Evolutionary conservation across 2,329 filamentous ascomycete genomes (phyloP).

Genomic region (Knufia petricola): DNA sequence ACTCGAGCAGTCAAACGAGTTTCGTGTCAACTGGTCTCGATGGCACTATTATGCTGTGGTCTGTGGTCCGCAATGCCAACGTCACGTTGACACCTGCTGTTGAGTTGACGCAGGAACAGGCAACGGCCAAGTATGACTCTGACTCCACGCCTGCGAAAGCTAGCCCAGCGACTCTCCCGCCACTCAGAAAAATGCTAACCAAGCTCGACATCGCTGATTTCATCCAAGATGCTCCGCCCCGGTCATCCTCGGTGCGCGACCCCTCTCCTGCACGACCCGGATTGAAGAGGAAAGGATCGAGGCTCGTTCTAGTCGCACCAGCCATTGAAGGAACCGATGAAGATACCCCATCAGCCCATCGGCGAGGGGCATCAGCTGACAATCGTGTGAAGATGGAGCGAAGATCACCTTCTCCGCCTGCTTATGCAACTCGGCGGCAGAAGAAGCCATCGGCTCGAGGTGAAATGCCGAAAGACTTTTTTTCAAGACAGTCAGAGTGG

Average conservation of each 20-base stretch:
- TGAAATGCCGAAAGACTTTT: conserved; percentile 11
- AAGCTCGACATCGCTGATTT: conserved; percentile 80
- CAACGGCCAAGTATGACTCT: conserved; percentile 26
- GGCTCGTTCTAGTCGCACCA: conserved; percentile 34
- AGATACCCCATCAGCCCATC: conserved; percentile 20
- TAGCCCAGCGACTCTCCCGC: conserved; percentile 52
- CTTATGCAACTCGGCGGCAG: conserved; percentile 25
- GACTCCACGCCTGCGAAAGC: conserved; percentile 38
- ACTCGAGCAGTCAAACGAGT: conserved; percentile 37
- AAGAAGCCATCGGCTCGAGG: conserved; percentile 22
- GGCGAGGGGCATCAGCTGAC: conserved; percentile 23
- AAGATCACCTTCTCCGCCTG: conserved; percentile 33
- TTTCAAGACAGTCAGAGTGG: neutral
- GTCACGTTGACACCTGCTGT: conserved; percentile 20
- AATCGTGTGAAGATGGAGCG: conserved; percentile 15
- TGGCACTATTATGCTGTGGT: conserved; percentile 76
- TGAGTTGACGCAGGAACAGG: conserved; percentile 23
- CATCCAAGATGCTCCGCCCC: conserved; percentile 40
- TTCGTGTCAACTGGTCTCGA: conserved; percentile 69
- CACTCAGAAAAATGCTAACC: conserved; percentile 75
- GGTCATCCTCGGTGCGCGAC: conserved; percentile 33
- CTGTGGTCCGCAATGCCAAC: conserved; percentile 22
- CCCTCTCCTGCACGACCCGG: conserved; percentile 42
- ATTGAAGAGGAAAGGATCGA: conserved; percentile 47
- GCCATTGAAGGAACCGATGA: conserved; percentile 25